Percentiles rank a stretch among this genome's conserved stretches.
Conservation (phyloP, 148 eudicot species). For the Beta vulgaris region DNA sequence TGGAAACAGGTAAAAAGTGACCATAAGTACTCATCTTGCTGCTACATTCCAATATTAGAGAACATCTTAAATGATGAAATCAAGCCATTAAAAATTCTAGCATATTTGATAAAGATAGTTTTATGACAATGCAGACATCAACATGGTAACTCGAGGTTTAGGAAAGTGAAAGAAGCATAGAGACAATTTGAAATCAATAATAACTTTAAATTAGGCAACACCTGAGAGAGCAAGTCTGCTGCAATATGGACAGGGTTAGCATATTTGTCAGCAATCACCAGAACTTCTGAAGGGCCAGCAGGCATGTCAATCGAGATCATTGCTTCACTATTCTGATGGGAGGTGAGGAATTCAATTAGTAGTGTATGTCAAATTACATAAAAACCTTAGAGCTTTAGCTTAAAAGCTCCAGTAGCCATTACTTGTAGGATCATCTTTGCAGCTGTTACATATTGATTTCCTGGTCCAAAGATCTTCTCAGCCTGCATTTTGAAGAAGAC, state of each 20-base stretch:
- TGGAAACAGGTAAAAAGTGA: background rate
- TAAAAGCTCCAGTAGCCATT: constrained; percentile 10
- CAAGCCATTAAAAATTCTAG: background rate
- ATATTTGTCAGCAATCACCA: constrained; percentile 90
- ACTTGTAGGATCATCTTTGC: constrained; percentile 99
- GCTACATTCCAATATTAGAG: background rate
- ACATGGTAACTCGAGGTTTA: background rate
- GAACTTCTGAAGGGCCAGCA: constrained; percentile 98
- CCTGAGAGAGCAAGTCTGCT: constrained; percentile 98
- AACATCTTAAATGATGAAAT: background rate
- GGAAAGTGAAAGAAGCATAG: background rate
- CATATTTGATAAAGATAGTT: background rate
- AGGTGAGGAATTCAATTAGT: constrained; percentile 19
- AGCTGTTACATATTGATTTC: constrained; percentile 98
- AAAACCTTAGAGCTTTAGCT: background rate
- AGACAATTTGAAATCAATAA: background rate
- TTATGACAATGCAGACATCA: background rate
- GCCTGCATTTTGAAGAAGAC: constrained; percentile 48
- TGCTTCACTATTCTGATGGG: constrained; percentile 88
- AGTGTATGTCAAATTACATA: background rate
- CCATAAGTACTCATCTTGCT: background rate
- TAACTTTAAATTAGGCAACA: constrained; percentile 25
- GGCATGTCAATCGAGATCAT: constrained; percentile 99
- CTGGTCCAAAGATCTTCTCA: constrained; percentile 98
- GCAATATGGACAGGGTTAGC: constrained; percentile 92